These are phyloP conservation scores for Zea luxurians DNA, from an alignment of 176 grass and related monocot species.

Conservation along the genomic window DNA sequence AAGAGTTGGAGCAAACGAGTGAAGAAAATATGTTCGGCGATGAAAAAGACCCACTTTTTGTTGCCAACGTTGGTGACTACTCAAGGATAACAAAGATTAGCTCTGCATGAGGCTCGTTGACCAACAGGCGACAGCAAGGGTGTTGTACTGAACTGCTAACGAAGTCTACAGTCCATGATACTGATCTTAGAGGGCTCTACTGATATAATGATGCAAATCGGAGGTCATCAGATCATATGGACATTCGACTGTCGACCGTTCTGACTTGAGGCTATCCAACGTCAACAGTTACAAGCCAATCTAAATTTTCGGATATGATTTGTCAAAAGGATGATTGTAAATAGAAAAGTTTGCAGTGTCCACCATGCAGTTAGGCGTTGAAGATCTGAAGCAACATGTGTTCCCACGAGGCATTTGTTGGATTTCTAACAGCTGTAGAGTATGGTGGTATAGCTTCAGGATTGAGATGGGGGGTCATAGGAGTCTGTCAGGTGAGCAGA, in stretches of 20 bases:
- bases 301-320: constrained; percentile 1
- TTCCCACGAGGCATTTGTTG: neutral
- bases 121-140: neutral
- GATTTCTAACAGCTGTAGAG: too few species aligned
- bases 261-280: neutral
- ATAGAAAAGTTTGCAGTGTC: neutral
- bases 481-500: too few species aligned
- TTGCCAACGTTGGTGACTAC: constrained; percentile 92
- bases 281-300: neutral
- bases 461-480: too few species aligned
- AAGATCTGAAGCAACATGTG: neutral
- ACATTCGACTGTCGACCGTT: neutral
- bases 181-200: neutral
- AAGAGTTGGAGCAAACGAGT: constrained; percentile 73
- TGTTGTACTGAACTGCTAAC: constrained; percentile 22
- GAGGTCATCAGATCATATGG: neutral
- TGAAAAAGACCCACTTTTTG: constrained; percentile 83
- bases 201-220: neutral
- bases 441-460: too few species aligned
- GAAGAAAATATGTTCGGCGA: constrained; percentile 48
- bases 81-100: constrained; percentile 69
- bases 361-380: neutral
- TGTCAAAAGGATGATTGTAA: neutral
- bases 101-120: constrained; percentile 36
- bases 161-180: constrained; percentile 18